Base-by-base conservation (phyloP, 441 rosid genomes). In the Hypseocharis bilobata region DNA sequence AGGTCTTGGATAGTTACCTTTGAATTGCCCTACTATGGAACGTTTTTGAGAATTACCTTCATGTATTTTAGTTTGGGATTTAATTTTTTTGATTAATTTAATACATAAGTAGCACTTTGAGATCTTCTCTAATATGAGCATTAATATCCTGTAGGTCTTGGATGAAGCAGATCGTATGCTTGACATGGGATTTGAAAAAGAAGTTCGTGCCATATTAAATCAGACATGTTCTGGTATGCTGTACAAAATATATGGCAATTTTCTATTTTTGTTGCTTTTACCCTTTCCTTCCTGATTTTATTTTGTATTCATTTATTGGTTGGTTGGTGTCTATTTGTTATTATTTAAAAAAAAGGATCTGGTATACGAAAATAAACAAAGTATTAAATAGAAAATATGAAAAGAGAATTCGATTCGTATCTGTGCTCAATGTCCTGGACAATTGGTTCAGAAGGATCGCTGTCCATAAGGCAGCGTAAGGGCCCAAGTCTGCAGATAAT, bases 151-250 rank as follows among this genome's bases (percentile, higher is more conserved):
- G 42, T 60, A 92, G 98, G 98, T 92, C 38, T 86, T 92, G 62
- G 98, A 92, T 75, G 98, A 88, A 81, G 96, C 98, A 19, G 98
- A 92, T 80, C 77, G 94, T 76, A 92, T 89, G 96, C 96, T 92
- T 78, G 96, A 92, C 78, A 82, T 89, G 96, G 96, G 98, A 72
- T 92, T 92, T 55, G 90, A 92, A 75, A 85, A 85, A 72, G 92
- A 88, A 69, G 96, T 92, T 65, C 86, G 93, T 63, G 71, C 81
- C 69, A 89, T 92, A 76, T 64, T 92, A 77, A 80, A 96, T 81
- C 82, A 78, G 74, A 89, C 90, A 6, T 76, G 82, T 74, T 82
- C 84, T 65, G 87, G 96, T 82, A 79, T 63, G 84, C 83, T 5
- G 47, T 38, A 3, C 66, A 0, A 32, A 63, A 45, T 49, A 45